Conservation (phyloP, 305 asterid species). For the Andrographis paniculata region DNA sequence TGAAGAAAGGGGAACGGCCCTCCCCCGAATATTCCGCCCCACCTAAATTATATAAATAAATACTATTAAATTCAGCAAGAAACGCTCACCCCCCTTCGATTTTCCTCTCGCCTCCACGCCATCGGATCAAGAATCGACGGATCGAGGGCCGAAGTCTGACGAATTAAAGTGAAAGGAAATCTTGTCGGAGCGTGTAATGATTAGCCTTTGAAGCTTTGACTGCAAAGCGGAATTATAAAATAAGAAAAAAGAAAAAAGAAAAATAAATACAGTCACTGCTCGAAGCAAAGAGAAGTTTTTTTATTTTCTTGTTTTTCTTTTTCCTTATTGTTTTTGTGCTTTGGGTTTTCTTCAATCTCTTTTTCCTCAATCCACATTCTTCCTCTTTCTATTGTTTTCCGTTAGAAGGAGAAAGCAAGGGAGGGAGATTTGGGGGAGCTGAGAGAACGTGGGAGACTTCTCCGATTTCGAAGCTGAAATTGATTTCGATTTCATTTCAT, state of each 20-base stretch:
- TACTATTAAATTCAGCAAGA: conserved; percentile 16
- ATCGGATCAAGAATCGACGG: conserved; percentile 32
- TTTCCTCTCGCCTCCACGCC: neutral
- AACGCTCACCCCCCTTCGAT: conserved; percentile 11
- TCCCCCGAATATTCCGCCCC: conserved; percentile 67
- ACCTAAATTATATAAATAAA: conserved; percentile 20
- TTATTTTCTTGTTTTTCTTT: too few species aligned
- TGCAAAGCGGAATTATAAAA: conserved; percentile 12
- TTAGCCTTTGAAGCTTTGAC: conserved; percentile 62
- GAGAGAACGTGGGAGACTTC: too few species aligned
- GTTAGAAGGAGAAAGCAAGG: too few species aligned
- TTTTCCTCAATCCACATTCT: too few species aligned
- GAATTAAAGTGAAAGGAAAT: conserved; percentile 26
- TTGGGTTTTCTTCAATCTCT: too few species aligned
- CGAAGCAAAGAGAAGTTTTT: neutral
- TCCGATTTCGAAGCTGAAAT: neutral
- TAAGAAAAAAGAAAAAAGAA: neutral
- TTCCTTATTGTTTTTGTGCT: too few species aligned
- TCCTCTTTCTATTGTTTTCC: too few species aligned
- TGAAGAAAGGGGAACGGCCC: neutral
- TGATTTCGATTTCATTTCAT: conserved; percentile 10
- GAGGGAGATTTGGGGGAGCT: too few species aligned
- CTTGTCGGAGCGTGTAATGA: conserved; percentile 55
- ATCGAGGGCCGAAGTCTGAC: conserved; percentile 19
- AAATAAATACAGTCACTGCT: conserved; percentile 9